A percentile compares a stretch with the other conserved stretches of the same genome.
Conservation (phyloP, 2,329 filamentous ascomycete species). For the Sporothrix mexicana region DNA sequence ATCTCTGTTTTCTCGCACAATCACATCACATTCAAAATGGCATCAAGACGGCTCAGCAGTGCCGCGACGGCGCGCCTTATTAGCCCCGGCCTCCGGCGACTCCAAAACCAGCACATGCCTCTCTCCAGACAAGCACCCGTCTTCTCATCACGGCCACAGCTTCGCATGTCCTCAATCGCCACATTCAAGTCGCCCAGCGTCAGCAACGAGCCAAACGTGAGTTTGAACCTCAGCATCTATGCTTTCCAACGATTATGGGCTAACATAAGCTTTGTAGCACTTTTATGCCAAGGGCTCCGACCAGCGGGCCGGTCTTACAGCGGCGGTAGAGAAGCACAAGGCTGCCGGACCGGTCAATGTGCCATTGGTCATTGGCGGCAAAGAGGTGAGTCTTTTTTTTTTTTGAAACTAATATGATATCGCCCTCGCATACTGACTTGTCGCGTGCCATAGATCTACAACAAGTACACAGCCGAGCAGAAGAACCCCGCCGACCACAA, state of each 20-base stretch:
- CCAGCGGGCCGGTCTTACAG: conserved; percentile 76
- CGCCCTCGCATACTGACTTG: not conserved
- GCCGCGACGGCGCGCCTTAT: conserved; percentile 33
- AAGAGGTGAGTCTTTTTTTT: conserved; percentile 53
- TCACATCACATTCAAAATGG: conserved; percentile 34
- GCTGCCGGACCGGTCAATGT: conserved; percentile 74
- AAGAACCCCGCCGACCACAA: conserved; percentile 83
- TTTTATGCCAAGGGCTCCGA: conserved; percentile 84
- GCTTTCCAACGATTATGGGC: no score
- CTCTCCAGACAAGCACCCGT: conserved; percentile 14
- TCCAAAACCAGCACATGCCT: conserved; percentile 5
- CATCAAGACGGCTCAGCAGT: conserved; percentile 35
- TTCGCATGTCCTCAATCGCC: conserved; percentile 66
- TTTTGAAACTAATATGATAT: not conserved
- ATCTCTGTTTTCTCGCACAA: not conserved
- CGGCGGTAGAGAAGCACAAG: conserved; percentile 73
- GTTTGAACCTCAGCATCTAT: conserved; percentile 45
- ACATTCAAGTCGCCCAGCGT: conserved; percentile 87
- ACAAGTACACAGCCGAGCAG: conserved; percentile 70
- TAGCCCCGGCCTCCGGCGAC: conserved; percentile 28
- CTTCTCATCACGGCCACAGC: conserved; percentile 34
- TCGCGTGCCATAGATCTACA: conserved; percentile 62
- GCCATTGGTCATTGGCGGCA: conserved; percentile 82
- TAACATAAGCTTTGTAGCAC: conserved; percentile 61
- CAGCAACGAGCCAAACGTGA: conserved; percentile 93